phyloP scores from a whole-genome alignment of 441 rosid genomes.

The Daphne laureola region DNA sequence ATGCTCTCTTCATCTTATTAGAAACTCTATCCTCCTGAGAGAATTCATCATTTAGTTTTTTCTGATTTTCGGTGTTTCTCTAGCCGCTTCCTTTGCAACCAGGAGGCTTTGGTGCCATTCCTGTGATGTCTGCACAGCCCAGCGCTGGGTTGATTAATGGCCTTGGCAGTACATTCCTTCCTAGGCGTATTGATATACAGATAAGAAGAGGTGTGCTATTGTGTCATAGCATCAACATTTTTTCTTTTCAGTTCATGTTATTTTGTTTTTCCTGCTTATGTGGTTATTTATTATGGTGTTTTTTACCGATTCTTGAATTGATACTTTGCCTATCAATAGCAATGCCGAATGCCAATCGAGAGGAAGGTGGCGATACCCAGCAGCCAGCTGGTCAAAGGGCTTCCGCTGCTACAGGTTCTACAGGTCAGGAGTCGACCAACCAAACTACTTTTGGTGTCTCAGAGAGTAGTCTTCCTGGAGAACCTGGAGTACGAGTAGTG shows the following conservation, averaged over 20 bases:
- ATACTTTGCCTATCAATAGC: constrained; percentile 34
- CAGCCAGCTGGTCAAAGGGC: constrained; percentile 36
- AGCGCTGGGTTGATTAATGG: constrained; percentile 45
- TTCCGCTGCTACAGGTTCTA: constrained; percentile 22
- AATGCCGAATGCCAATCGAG: constrained; percentile 26
- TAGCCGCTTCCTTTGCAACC: constrained; percentile 71
- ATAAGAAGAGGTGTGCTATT: constrained; percentile 51
- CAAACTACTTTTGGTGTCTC: constrained; percentile 31
- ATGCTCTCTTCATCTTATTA: constrained; percentile 10
- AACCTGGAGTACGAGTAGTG: constrained; percentile 54
- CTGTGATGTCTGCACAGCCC: constrained; percentile 40
- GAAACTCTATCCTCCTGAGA: not conserved
- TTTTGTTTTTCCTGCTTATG: constrained; percentile 5
- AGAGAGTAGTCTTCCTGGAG: constrained; percentile 40
- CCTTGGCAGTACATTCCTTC: constrained; percentile 42
- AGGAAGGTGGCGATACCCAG: constrained; percentile 32
- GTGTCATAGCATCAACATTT: too few relatives aligned
- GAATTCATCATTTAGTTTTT: constrained; percentile 3
- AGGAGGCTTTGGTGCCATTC: constrained; percentile 46
- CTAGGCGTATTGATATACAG: constrained; percentile 73
- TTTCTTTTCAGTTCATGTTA: not conserved
- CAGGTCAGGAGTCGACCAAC: constrained; percentile 25
- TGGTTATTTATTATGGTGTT: not conserved
- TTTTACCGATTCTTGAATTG: not conserved
- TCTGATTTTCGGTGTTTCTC: constrained; percentile 20